Evolutionary conservation across 305 asterid species (phyloP).

Genomic region (Fraxinus sp.): DNA sequence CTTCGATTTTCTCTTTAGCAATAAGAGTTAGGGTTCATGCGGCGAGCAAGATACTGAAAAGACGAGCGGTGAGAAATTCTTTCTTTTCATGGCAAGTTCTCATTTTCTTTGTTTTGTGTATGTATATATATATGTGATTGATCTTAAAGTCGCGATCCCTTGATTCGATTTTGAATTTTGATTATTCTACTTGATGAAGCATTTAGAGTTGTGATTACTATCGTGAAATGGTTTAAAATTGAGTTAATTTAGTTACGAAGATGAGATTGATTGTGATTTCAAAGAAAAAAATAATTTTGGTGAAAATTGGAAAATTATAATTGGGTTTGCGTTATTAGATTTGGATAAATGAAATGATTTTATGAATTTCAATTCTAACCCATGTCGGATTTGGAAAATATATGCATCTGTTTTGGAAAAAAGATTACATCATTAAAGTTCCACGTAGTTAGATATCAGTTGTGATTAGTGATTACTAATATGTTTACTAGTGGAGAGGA

Average conservation of each 20-base stretch:
- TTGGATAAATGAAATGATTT: neutral
- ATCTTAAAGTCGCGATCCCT: neutral
- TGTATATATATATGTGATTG: neutral
- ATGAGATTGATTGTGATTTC: neutral
- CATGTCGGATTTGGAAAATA: neutral
- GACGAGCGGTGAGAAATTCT: neutral
- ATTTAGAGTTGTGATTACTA: neutral
- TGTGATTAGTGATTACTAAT: conserved; percentile 1
- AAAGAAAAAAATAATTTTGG: neutral
- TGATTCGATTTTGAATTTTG: neutral
- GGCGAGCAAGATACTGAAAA: neutral
- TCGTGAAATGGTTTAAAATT: neutral
- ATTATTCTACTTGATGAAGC: neutral
- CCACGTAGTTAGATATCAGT: neutral
- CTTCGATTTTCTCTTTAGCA: neutral
- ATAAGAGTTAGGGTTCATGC: neutral
- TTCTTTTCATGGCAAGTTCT: neutral
- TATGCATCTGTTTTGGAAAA: neutral
- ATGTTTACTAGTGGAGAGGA: neutral
- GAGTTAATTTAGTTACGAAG: neutral
- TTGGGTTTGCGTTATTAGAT: neutral
- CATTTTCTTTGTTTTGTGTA: neutral
- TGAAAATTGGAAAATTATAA: neutral
- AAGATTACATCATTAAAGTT: neutral
- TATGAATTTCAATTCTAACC: neutral